Evolutionary conservation across 768 basidiomycete species (phyloP).

Genomic region (Mycena sanguinolenta): DNA sequence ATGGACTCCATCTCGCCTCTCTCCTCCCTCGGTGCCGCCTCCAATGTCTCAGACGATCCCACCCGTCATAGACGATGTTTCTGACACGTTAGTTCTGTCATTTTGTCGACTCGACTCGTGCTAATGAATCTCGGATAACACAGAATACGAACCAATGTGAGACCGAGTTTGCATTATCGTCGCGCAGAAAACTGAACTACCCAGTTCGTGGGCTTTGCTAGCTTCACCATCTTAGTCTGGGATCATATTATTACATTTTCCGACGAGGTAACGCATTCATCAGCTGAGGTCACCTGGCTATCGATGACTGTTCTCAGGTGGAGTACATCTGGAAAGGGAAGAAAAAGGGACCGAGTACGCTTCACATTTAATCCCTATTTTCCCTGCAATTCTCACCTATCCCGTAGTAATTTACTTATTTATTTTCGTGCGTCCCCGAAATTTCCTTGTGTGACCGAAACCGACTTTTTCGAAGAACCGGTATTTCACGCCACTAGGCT

Average conservation of each 20-base stretch:
- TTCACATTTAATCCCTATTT: not conserved
- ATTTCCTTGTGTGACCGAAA: not conserved
- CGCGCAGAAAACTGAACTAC: not conserved
- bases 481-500: conserved; percentile 60
- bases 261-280: conserved; percentile 41
- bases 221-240: conserved; percentile 51
- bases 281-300: not conserved
- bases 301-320: conserved; percentile 29
- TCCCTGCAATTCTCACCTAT: not conserved
- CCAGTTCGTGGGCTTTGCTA: conserved; percentile 49
- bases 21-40: not conserved
- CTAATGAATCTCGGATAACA: not conserved
- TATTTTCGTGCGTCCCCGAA: conserved; percentile 42
- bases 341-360: conserved; percentile 49
- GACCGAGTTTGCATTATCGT: not conserved
- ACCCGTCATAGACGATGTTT: conserved; percentile 8
- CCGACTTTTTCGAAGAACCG: conserved; percentile 51
- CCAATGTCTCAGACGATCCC: conserved; percentile 26
- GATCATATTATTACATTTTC: conserved; percentile 51
- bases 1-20: conserved; percentile 7
- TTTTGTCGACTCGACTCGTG: not conserved
- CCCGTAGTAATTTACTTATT: conserved; percentile 50
- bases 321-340: conserved; percentile 51
- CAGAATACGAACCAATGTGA: conserved; percentile 37
- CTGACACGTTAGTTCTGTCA: conserved; percentile 29